phyloP scores from a whole-genome alignment of 2,329 filamentous ascomycete genomes.

The Talaromyces sp. region DNA sequence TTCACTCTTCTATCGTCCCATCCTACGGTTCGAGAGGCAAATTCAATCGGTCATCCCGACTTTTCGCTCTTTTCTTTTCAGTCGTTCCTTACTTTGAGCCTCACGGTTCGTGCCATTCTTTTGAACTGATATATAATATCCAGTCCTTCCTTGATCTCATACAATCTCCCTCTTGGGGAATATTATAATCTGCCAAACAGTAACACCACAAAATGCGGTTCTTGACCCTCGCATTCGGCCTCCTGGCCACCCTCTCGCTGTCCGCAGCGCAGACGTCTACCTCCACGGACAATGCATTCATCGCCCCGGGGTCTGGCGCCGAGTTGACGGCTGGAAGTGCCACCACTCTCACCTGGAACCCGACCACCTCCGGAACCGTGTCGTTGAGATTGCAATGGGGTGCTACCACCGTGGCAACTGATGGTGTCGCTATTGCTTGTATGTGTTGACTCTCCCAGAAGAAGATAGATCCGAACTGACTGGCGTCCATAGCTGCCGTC shows the following conservation, averaged over 20 bases:
- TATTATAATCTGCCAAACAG: too few relatives aligned
- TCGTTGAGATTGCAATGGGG: constrained; percentile 50
- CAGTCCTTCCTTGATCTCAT: not conserved
- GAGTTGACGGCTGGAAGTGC: constrained; percentile 46
- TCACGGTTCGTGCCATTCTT: constrained; percentile 3
- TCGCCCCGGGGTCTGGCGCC: constrained; percentile 42
- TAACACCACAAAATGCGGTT: constrained; percentile 13
- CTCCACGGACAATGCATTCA: constrained; percentile 49
- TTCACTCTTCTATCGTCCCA: not conserved
- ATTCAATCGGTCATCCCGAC: not conserved
- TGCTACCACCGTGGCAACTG: constrained; percentile 38
- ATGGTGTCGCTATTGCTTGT: constrained; percentile 45
- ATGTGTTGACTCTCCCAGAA: constrained; percentile 24
- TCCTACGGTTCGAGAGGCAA: not conserved
- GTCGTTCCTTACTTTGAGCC: constrained; percentile 1
- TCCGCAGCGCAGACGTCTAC: constrained; percentile 47
- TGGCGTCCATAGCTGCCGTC: constrained; percentile 40
- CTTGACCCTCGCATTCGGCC: constrained; percentile 33
- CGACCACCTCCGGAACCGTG: constrained; percentile 50
- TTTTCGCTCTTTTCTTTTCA: not conserved
- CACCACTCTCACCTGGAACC: constrained; percentile 48
- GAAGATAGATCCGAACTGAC: not conserved
- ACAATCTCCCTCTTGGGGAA: not conserved
- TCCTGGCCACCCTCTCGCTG: constrained; percentile 43
- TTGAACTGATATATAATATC: not conserved